phyloP scores from a whole-genome alignment of 345 rosid species.

The Camelina neglecta region DNA sequence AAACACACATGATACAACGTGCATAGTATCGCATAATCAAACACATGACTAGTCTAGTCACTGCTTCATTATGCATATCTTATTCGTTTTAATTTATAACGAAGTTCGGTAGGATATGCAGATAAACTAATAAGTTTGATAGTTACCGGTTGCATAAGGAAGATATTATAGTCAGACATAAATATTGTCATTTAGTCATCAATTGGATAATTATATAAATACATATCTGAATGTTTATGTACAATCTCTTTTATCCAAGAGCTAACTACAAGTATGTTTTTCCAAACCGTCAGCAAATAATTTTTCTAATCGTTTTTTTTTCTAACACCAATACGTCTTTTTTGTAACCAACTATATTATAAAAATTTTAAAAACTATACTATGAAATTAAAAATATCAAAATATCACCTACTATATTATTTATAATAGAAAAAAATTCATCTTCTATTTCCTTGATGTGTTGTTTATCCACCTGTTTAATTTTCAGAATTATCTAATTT shows the following conservation, averaged over 20 bases:
- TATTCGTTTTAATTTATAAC: constrained; percentile 1
- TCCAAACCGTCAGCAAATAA: too few species aligned
- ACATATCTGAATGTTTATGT: background rate
- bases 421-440: background rate
- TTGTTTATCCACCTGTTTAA: too few species aligned
- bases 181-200: background rate
- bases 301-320: too few species aligned
- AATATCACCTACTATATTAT: background rate
- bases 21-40: background rate
- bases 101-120: constrained; percentile 24
- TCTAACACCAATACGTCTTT: too few species aligned
- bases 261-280: too few species aligned
- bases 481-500: too few species aligned
- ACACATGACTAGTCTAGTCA: constrained; percentile 28
- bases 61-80: constrained; percentile 8
- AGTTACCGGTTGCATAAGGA: background rate
- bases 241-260: background rate
- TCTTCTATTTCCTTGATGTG: too few species aligned
- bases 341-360: too few species aligned
- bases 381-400: too few species aligned
- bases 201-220: background rate
- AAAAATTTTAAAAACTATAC: too few species aligned
- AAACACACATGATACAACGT: constrained; percentile 37
- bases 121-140: constrained; percentile 3
- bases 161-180: background rate